Conservation (phyloP, 169 alveolate species). For the Plasmodium ovale region DNA sequence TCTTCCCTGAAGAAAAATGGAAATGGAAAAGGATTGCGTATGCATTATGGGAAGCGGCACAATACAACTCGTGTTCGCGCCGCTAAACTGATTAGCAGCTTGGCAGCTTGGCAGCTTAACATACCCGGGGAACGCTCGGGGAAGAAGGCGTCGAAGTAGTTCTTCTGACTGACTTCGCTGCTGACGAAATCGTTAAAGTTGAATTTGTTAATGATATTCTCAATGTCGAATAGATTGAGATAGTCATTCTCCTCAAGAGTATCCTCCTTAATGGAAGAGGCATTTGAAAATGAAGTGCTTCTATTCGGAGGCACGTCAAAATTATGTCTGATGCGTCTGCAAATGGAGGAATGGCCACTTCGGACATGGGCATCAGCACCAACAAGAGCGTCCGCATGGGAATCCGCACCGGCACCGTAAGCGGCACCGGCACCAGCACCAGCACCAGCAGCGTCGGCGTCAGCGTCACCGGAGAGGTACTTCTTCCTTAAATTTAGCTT, state of each 20-base stretch:
- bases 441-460: neutral
- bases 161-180: slow-evolving; percentile 11
- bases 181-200: slow-evolving; percentile 39
- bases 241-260: slow-evolving; percentile 19
- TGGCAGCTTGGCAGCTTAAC: neutral
- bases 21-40: no score
- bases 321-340: no score
- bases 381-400: no score
- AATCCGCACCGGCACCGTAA: no score
- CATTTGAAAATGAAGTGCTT: neutral
- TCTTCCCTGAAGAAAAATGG: no score
- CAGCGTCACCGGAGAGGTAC: neutral
- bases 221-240: slow-evolving; percentile 47
- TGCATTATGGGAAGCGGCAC: no score
- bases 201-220: slow-evolving; percentile 49
- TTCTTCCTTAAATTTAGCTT: neutral
- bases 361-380: no score
- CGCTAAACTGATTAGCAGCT: neutral
- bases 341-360: no score
- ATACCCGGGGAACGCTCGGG: neutral
- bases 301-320: neutral
- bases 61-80: no score
- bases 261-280: slow-evolving; percentile 7
- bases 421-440: neutral
- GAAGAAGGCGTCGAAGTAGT: slow-evolving; percentile 1